Percentiles rank a stretch among this genome's conserved stretches.
These are phyloP conservation scores for Arthrobotrys musiformis DNA, from an alignment of 2,329 filamentous ascomycete species.

Conservation along the genomic window DNA sequence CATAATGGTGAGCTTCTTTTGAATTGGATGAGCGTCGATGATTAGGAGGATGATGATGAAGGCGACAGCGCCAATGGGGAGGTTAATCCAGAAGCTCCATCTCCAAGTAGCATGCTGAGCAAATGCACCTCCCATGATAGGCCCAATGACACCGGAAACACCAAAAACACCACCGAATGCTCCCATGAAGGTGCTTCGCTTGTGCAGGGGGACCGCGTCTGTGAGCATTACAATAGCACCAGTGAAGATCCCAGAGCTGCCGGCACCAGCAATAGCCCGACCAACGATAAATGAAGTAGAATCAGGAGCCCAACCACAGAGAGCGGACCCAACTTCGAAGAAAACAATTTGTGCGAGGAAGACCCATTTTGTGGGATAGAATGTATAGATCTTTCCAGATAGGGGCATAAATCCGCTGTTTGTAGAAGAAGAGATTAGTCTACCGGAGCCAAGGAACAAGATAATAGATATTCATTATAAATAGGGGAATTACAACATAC, in stretches of 20 bases:
- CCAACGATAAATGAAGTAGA: slow-evolving; percentile 68
- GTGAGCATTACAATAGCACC: slow-evolving; percentile 66
- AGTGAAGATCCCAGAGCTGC: slow-evolving; percentile 67
- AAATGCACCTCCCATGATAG: slow-evolving; percentile 65
- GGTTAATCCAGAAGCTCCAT: slow-evolving; percentile 72
- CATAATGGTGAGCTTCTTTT: slow-evolving; percentile 59
- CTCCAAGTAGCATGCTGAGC: slow-evolving; percentile 66
- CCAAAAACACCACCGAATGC: slow-evolving; percentile 65
- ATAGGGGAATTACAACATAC: slow-evolving; percentile 18
- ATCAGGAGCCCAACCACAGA: slow-evolving; percentile 68
- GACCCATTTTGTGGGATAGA: slow-evolving; percentile 62
- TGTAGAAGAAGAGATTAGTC: neutral
- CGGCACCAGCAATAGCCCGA: slow-evolving; percentile 67
- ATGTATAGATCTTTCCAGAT: slow-evolving; percentile 64
- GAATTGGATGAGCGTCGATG: slow-evolving; percentile 62
- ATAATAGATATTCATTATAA: neutral
- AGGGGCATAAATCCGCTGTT: slow-evolving; percentile 61
- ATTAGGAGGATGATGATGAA: slow-evolving; percentile 67
- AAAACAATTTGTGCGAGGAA: slow-evolving; percentile 51
- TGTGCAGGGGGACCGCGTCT: slow-evolving; percentile 59
- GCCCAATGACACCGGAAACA: slow-evolving; percentile 66
- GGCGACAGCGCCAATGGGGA: slow-evolving; percentile 69
- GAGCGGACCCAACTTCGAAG: slow-evolving; percentile 64
- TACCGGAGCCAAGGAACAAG: slow-evolving; percentile 56
- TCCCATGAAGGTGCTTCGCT: slow-evolving; percentile 59